Evolutionary conservation across 306 rosid genomes (phyloP), one percentile per base, ranked within the genome.

Genomic region (Senna tora): DNA sequence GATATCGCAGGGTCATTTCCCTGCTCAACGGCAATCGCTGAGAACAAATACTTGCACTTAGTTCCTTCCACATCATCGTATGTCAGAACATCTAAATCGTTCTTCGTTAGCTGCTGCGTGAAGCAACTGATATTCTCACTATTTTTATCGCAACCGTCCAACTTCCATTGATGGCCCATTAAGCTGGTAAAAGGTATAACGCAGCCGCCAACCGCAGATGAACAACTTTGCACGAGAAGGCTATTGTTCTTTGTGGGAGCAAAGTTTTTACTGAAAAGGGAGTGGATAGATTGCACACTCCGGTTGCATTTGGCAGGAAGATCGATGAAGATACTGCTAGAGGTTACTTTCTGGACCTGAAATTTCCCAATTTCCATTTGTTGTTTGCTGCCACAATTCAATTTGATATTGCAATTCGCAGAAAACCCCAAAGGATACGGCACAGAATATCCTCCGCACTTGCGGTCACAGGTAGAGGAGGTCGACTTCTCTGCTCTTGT

Each of bases 401-500:
- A 64, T 47, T 0, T 52, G 61, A 94, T 82, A 64, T 0, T 5
- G 59, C 87, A 85, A 3, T 63, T 77, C 0, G 7, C 45, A 1
- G 90, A 71, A 79, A 89, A 86, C 1, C 93, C 96, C 20, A 94
- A 91, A 33, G 99, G 97, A 60, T 83, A 84, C 3, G 7, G 77
- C 28, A 91, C 72, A 6, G 71, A 46, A 10, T 55, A 13, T 7
- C 55, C 73, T 53, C 76, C 78, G 75, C 93, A 91, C 10, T 34
- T 9, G 47, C 5, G 25, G 2, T 1, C 1, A 78, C 86, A 85
- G 14, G 1, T 11, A 3, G 30, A 25, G 30, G 30, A 25, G 38
- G 9, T 54, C 12, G 38, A 4, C 43, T 54, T 72, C 7, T 81
- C 67, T 9, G 88, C 87, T 72, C 70, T 17, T 21, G 87, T 67